phyloP scores from a whole-genome alignment of 192 early-diverging fungal species.

The Pilobolus umbonatus region DNA sequence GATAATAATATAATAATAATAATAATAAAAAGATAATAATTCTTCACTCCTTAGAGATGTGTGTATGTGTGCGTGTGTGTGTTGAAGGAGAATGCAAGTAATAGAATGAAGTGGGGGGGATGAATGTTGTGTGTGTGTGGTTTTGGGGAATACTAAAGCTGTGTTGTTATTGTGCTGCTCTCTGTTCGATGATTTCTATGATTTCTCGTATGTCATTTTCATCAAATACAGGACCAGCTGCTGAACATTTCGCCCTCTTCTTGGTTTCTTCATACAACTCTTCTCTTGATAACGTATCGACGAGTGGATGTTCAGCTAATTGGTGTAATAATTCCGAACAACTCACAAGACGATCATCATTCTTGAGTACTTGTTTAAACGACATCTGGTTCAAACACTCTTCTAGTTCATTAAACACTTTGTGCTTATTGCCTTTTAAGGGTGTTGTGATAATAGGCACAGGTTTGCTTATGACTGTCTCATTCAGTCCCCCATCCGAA shows the following conservation, averaged over 20 bases:
- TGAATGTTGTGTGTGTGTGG: too few relatives aligned
- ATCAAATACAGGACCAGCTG: conserved; percentile 47
- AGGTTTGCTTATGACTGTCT: conserved; percentile 8
- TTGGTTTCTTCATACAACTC: conserved; percentile 42
- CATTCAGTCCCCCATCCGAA: conserved; percentile 18
- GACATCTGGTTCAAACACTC: not conserved
- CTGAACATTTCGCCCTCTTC: conserved; percentile 53
- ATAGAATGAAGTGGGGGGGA: too few relatives aligned
- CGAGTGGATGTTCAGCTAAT: conserved; percentile 48
- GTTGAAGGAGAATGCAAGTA: too few relatives aligned
- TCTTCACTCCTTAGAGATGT: too few relatives aligned
- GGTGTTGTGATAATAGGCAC: conserved; percentile 24
- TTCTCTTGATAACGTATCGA: conserved; percentile 49
- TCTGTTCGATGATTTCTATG: conserved; percentile 5
- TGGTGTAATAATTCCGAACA: conserved; percentile 46
- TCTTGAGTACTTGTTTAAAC: not conserved
- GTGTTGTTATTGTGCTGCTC: too few relatives aligned
- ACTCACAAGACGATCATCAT: conserved; percentile 20
- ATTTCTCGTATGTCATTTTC: conserved; percentile 34
- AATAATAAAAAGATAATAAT: too few relatives aligned
- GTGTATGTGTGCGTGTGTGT: too few relatives aligned
- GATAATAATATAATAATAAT: too few relatives aligned
- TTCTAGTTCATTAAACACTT: conserved; percentile 2
- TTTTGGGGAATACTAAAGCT: too few relatives aligned
- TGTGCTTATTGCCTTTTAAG: not conserved